Evolutionary conservation across 805 yeast species (phyloP).

Genomic region (Metschnikowia cerradonensis): DNA sequence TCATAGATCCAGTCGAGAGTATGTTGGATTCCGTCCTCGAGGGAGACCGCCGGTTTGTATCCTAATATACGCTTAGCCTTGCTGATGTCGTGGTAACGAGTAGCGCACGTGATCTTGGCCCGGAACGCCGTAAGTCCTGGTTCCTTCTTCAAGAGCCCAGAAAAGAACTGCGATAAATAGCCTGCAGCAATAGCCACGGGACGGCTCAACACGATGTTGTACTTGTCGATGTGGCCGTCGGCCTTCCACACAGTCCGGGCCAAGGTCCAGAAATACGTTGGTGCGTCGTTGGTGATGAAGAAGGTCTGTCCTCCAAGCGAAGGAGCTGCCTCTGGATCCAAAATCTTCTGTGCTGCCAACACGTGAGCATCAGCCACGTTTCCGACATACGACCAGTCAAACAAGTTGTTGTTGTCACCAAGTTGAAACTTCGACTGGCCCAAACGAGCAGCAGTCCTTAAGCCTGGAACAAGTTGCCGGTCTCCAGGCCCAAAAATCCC

Average conservation of each 20-base stretch:
- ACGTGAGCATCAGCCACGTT: constrained; percentile 97
- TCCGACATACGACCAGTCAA: constrained; percentile 98
- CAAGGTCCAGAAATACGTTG: constrained; percentile 94
- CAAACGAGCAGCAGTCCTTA: constrained; percentile 71
- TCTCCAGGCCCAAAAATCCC: constrained; percentile 99
- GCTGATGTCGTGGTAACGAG: constrained; percentile 85
- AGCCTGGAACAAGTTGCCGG: constrained; percentile 91
- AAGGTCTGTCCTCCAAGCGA: constrained; percentile 80
- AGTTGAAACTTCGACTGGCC: constrained; percentile 92
- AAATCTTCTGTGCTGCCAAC: constrained; percentile 75
- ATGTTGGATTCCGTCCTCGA: constrained; percentile 73
- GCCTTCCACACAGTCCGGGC: constrained; percentile 97
- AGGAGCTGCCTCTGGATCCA: constrained; percentile 41
- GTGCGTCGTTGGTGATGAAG: constrained; percentile 89
- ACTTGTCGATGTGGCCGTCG: constrained; percentile 77
- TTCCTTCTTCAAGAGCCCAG: constrained; percentile 71
- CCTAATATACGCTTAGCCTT: constrained; percentile 79
- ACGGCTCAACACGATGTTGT: constrained; percentile 63
- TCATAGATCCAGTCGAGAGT: constrained; percentile 91
- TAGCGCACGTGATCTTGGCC: constrained; percentile 88
- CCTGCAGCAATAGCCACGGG: constrained; percentile 81
- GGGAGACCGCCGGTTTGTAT: constrained; percentile 72
- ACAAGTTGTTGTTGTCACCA: constrained; percentile 89
- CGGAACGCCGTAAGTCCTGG: constrained; percentile 96
- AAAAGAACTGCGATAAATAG: constrained; percentile 69